Percentiles rank a stretch among this genome's conserved stretches.
Conservation (phyloP, 345 rosid genomes). For the Linum tenue region DNA sequence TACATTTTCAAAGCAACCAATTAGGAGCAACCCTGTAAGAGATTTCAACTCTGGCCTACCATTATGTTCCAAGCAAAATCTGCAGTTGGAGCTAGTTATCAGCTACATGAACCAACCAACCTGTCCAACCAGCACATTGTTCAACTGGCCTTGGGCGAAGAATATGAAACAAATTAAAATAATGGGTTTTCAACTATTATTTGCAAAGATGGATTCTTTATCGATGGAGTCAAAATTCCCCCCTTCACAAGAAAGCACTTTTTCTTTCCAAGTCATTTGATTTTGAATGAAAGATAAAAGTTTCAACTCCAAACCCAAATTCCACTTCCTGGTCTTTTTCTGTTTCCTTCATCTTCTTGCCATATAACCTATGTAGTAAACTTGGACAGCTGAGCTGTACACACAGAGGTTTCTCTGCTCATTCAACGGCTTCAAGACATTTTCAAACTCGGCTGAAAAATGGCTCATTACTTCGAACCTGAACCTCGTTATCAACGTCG, state of each 20-base stretch:
- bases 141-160: too few relatives aligned
- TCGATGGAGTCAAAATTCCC: not conserved
- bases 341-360: not conserved
- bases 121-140: too few relatives aligned
- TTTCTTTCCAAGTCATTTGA: not conserved
- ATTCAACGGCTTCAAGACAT: not conserved
- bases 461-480: not conserved
- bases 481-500: slow-evolving; percentile 6
- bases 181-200: not conserved
- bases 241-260: not conserved
- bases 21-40: too few relatives aligned
- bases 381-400: not conserved
- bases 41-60: too few relatives aligned
- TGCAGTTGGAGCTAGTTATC: too few relatives aligned
- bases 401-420: not conserved
- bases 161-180: too few relatives aligned
- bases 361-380: not conserved
- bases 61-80: too few relatives aligned
- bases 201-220: not conserved
- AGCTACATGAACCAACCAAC: too few relatives aligned
- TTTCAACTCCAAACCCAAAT: not conserved
- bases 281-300: not conserved
- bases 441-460: not conserved
- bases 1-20: too few relatives aligned
- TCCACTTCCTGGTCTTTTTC: not conserved